Conservation (phyloP, 2,329 filamentous ascomycete species). For the Aplosporella prunicola region DNA sequence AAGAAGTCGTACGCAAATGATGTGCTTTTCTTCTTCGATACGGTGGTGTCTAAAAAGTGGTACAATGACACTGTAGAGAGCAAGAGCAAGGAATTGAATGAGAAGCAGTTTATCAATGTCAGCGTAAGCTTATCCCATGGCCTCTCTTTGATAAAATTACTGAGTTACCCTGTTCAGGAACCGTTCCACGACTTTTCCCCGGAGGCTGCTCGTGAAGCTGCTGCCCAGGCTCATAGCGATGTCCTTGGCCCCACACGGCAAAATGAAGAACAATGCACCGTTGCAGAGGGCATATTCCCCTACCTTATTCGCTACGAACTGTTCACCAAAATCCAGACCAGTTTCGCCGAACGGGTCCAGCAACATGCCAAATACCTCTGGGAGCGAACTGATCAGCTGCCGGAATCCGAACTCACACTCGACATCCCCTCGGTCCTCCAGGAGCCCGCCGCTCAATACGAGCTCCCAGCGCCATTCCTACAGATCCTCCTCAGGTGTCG, state of each 20-base stretch:
- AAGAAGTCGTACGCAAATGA: background rate
- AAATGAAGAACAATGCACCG: background rate
- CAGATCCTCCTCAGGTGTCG: conserved; percentile 7
- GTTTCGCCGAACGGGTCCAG: background rate
- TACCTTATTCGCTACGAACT: conserved; percentile 4
- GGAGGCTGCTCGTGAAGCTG: conserved; percentile 1
- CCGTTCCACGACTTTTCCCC: conserved; percentile 8
- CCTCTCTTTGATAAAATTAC: background rate
- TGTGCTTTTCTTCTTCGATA: conserved; percentile 9
- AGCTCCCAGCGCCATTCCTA: conserved; percentile 3
- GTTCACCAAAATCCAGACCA: conserved; percentile 1
- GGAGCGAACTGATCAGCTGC: background rate
- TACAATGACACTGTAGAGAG: background rate
- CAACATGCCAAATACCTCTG: conserved; percentile 1
- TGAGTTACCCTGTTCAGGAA: background rate
- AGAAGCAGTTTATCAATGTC: conserved; percentile 2
- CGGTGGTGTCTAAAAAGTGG: conserved; percentile 4
- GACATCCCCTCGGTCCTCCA: conserved; percentile 3
- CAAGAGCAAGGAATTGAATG: background rate
- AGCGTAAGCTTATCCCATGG: background rate
- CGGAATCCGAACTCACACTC: conserved; percentile 1
- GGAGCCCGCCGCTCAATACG: background rate
- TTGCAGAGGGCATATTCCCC: conserved; percentile 6
- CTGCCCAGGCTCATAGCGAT: background rate
- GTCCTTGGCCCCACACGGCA: conserved; percentile 2